phyloP scores from a whole-genome alignment of 2,329 filamentous ascomycete genomes.

The Fusarium nodosum region DNA sequence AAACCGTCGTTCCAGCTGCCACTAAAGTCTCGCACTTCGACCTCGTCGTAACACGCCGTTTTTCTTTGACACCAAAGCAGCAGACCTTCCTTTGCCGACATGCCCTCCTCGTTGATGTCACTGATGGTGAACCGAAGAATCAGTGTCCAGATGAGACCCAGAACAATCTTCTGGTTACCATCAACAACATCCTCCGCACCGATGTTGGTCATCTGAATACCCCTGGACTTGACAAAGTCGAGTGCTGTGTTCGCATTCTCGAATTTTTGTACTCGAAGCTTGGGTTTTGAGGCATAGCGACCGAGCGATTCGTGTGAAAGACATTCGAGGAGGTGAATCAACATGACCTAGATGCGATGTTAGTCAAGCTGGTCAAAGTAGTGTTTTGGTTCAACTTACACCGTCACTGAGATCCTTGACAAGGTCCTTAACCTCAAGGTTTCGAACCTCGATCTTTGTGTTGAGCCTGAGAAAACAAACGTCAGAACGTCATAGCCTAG shows the following conservation, averaged over 20 bases:
- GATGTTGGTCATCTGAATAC: conserved; percentile 98
- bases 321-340: conserved; percentile 97
- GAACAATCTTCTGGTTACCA: conserved; percentile 96
- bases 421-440: conserved; percentile 86
- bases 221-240: conserved; percentile 89
- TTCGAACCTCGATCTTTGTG: conserved; percentile 86
- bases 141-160: conserved; percentile 97
- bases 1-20: conserved; percentile 97
- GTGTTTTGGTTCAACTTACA: conserved; percentile 67
- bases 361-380: background rate
- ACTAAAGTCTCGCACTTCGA: conserved; percentile 95
- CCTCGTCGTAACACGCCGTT: conserved; percentile 97
- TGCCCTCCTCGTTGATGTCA: conserved; percentile 97
- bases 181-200: conserved; percentile 98
- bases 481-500: conserved; percentile 5
- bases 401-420: conserved; percentile 93
- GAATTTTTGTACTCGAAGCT: conserved; percentile 95
- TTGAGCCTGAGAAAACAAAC: conserved; percentile 77
- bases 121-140: conserved; percentile 98
- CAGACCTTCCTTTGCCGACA: conserved; percentile 96
- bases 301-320: conserved; percentile 94
- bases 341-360: conserved; percentile 75
- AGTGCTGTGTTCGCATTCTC: conserved; percentile 98
- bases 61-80: conserved; percentile 98
- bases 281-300: conserved; percentile 95